Evolutionary conservation across 148 eudicot genomes (phyloP), one percentile per base, ranked within the genome.

Genomic region (Rhododendron mucronatum): DNA sequence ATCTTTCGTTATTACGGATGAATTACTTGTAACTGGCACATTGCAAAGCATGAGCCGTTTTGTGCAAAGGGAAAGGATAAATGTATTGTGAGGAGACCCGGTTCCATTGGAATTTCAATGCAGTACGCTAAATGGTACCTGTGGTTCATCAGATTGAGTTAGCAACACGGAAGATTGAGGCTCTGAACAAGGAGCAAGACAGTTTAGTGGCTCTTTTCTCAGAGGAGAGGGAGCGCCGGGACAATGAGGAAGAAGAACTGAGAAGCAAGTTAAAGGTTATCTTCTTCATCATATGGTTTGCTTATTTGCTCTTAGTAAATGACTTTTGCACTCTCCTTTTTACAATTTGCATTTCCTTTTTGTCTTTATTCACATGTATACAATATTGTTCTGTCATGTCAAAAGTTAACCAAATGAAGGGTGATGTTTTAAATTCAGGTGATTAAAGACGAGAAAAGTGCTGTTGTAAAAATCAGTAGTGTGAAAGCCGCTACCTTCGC

Each of bases 201-300:
- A 88, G 89, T 73, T 85, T 94, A 53, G 90, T 94, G 51, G 92
- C 88, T 82, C 86, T 89, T 50, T 92, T 95, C 89, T 80, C 92
- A 26, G 97, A 95, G 81, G 99, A 96, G 89, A 91, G 98, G 84
- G 90, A 88, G 86, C 90, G 94, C 63, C 90, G 97, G 69, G 94
- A 93, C 67, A 20, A 21, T 28, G 96, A 94, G 86, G 96, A 95
- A 83, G 93, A 91, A 89, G 86, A 63, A 82, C 83, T 96, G 80
- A 91, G 95, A 75, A 91, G 88, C 78, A 91, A 89, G 83, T 83
- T 94, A 73, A 90, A 91, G 95, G 98, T 96, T 14, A 0, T 77
- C 77, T 77, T 28, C 35, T 69, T 87, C 30, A 7, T 44, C 67
- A 21, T 11, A 14, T 83, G 15, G 74, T 47, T 86, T 80, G 35